Percentiles rank a stretch among this genome's conserved stretches.
These are phyloP conservation scores for Endocalyx cinctus DNA, from an alignment of 2,329 filamentous ascomycete species.

Conservation along the genomic window DNA sequence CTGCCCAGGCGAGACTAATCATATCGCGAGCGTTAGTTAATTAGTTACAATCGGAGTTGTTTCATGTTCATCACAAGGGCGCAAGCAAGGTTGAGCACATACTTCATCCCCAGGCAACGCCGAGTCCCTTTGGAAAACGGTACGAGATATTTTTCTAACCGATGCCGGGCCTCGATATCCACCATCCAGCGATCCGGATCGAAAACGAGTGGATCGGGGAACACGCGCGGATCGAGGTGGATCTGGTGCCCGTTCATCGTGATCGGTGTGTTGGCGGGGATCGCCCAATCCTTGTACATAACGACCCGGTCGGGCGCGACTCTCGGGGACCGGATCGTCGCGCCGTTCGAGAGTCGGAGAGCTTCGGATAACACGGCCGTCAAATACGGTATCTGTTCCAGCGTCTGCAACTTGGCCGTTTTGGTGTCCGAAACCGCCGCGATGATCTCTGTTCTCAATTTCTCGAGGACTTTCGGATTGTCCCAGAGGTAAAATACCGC, in stretches of 20 bases:
- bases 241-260: constrained; percentile 23
- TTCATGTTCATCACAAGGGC: constrained; percentile 2
- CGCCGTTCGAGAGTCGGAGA: constrained; percentile 38
- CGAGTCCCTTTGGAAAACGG: constrained; percentile 19
- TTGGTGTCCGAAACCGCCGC: constrained; percentile 4
- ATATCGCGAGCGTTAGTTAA: no score
- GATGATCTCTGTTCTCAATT: constrained; percentile 12
- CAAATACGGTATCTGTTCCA: constrained; percentile 33
- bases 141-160: constrained; percentile 16
- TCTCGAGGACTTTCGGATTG: constrained; percentile 12
- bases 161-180: constrained; percentile 12
- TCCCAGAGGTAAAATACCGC: constrained; percentile 14
- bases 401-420: no score
- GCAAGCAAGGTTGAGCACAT: constrained; percentile 9
- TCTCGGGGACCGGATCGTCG: constrained; percentile 37
- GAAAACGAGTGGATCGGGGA: constrained; percentile 17
- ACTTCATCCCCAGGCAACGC: constrained; percentile 24
- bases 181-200: constrained; percentile 25
- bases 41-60: constrained; percentile 8
- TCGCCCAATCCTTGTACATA: constrained; percentile 18
- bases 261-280: constrained; percentile 24
- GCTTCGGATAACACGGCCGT: constrained; percentile 42
- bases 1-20: constrained; percentile 19
- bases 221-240: constrained; percentile 19
- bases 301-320: constrained; percentile 29